These are phyloP conservation scores for Cladosporium sp. DNA, from an alignment of 2,329 filamentous ascomycete species.

Conservation along the genomic window DNA sequence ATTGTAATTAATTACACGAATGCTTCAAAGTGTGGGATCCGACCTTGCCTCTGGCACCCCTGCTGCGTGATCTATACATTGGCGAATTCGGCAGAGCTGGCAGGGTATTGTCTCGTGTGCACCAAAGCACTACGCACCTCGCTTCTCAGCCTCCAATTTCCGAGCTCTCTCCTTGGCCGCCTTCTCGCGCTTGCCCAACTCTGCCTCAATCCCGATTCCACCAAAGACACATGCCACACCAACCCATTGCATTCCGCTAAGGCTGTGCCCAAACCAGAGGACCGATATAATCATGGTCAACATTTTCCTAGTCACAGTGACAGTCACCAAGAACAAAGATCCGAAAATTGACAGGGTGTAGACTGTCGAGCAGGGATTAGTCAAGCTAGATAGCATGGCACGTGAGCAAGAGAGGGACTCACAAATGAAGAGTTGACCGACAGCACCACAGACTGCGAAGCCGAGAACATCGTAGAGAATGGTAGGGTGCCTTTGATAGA, in stretches of 20 bases:
- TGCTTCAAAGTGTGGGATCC: too few relatives aligned
- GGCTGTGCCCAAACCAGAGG: slow-evolving; percentile 82
- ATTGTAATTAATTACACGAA: too few relatives aligned
- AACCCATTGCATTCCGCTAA: slow-evolving; percentile 86
- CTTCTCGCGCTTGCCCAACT: slow-evolving; percentile 78
- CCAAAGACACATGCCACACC: slow-evolving; percentile 91
- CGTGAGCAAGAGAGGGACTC: slow-evolving; percentile 18
- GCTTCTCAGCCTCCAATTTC: slow-evolving; percentile 14
- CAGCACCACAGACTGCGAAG: slow-evolving; percentile 81
- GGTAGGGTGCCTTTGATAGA: slow-evolving; percentile 70
- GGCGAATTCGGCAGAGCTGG: too few relatives aligned
- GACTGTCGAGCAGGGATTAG: slow-evolving; percentile 7
- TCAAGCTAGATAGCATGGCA: neutral
- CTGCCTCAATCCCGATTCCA: slow-evolving; percentile 84
- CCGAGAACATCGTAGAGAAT: slow-evolving; percentile 84
- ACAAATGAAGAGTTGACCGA: slow-evolving; percentile 94
- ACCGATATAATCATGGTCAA: slow-evolving; percentile 97
- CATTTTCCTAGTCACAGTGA: slow-evolving; percentile 98
- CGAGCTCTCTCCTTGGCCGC: slow-evolving; percentile 66
- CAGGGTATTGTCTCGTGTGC: too few relatives aligned
- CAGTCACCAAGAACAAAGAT: slow-evolving; percentile 84
- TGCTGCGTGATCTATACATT: too few relatives aligned
- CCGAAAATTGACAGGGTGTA: slow-evolving; percentile 91
- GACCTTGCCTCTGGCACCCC: too few relatives aligned
- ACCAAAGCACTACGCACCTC: neutral